Evolutionary conservation across 2,329 filamentous ascomycete species (phyloP).

Genomic region (Sphaerulina musiva): DNA sequence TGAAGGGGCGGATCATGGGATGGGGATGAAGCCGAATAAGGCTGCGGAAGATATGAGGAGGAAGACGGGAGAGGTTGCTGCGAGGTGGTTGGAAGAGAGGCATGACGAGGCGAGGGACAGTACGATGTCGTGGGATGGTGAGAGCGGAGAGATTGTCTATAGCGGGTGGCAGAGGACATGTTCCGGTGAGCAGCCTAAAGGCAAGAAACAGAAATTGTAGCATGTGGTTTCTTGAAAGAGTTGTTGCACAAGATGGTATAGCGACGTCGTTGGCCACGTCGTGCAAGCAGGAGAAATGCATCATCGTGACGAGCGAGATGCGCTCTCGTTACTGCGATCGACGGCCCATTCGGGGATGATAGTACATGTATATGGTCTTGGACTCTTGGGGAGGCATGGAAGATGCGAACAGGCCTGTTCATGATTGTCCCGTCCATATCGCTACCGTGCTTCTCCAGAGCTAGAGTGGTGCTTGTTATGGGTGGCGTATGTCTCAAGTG

Average conservation of each 20-base stretch:
- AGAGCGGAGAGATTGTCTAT: background rate
- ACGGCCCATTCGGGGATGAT: too few species aligned
- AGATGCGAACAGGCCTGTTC: background rate
- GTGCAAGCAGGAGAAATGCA: too few species aligned
- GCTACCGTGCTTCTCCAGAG: constrained; percentile 1
- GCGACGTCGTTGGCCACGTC: too few species aligned
- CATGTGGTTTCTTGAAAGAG: background rate
- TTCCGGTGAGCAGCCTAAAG: background rate
- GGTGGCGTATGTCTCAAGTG: background rate
- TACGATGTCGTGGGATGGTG: constrained; percentile 9
- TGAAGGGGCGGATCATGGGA: constrained; percentile 22
- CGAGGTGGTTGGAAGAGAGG: constrained; percentile 13
- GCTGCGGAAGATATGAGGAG: constrained; percentile 6
- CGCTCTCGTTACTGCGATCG: too few species aligned
- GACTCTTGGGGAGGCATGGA: background rate
- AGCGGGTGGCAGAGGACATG: background rate
- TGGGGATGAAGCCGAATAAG: constrained; percentile 10
- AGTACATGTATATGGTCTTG: background rate
- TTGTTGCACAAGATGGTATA: background rate
- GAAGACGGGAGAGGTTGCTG: constrained; percentile 14
- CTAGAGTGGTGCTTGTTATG: background rate
- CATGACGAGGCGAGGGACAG: constrained; percentile 3
- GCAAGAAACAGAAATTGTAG: background rate
- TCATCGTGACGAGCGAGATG: too few species aligned
- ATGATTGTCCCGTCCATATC: background rate